Percentiles rank a stretch among this genome's conserved stretches.
Evolutionary conservation across 192 early-diverging fungal species (phyloP).

Genomic region (Coemansia sp.): DNA sequence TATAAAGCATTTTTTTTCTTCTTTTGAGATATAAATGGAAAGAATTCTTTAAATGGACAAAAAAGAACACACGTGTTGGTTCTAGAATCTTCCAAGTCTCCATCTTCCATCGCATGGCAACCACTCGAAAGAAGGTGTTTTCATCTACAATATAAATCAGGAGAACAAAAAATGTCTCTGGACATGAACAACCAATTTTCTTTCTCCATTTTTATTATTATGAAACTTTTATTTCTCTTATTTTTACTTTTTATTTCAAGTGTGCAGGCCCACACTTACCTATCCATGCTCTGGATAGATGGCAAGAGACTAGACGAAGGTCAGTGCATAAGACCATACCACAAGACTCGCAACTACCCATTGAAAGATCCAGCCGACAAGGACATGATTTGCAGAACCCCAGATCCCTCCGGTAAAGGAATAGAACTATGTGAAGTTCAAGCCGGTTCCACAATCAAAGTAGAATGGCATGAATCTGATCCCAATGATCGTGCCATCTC

Average conservation of each 20-base stretch:
- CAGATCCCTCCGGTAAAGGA: neutral
- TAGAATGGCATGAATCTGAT: constrained; percentile 21
- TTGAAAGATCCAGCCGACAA: constrained; percentile 9
- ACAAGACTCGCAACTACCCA: constrained; percentile 22
- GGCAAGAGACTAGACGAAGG: constrained; percentile 15
- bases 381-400: constrained; percentile 21
- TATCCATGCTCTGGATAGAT: constrained; percentile 23
- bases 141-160: neutral
- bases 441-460: constrained; percentile 15
- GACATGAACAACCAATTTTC: neutral
- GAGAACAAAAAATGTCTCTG: no score
- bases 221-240: constrained; percentile 5
- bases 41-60: no score
- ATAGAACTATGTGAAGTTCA: constrained; percentile 11
- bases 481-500: constrained; percentile 12
- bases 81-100: no score
- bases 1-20: no score
- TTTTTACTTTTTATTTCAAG: constrained; percentile 6
- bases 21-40: no score
- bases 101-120: no score
- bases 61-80: no score
- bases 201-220: neutral
- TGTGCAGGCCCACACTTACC: constrained; percentile 32
- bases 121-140: no score
- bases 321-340: constrained; percentile 33